A percentile compares a stretch with the other conserved stretches of the same genome.
Conservation (phyloP, 306 rosid species). For the peach (Prunus persica) region Prunus_persica_NCBIv2 NC_034014.1:3167001-3167500, state of each 20-base stretch:
- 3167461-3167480: not conserved
- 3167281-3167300: conserved; percentile 26
- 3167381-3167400: conserved; percentile 48
- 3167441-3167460: not conserved
- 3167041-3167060: conserved; percentile 3
- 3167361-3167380: conserved; percentile 26
- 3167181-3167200: conserved; percentile 38
- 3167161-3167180: conserved; percentile 35
- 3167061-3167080: conserved; percentile 54
- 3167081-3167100: conserved; percentile 59
- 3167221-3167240: conserved; percentile 38
- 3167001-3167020: conserved; percentile 25
- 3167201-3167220: conserved; percentile 36
- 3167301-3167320: conserved; percentile 51
- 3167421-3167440: not conserved
- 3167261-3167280: conserved; percentile 43
- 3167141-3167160: not conserved
- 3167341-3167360: conserved; percentile 41
- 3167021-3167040: conserved; percentile 7
- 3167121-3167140: conserved; percentile 29
- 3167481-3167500: not conserved
- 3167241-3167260: conserved; percentile 43
- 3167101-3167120: conserved; percentile 57
- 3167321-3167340: conserved; percentile 51
- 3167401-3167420: conserved; percentile 17